Evolutionary conservation across 2,329 filamentous ascomycete genomes (phyloP).

Genomic region (Monosporascus sp.): DNA sequence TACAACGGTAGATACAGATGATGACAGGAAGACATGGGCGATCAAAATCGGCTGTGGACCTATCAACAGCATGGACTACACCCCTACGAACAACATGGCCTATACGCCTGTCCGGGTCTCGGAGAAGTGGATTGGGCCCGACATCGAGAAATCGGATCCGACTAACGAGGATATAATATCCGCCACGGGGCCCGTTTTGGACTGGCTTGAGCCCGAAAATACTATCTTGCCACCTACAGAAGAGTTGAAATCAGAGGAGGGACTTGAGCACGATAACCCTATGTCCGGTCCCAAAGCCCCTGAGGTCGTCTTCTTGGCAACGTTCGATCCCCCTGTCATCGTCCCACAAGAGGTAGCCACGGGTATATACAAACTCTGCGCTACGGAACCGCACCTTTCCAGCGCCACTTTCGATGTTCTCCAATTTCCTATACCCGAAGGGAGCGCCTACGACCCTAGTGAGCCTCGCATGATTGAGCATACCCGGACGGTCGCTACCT

Average conservation of each 20-base stretch:
- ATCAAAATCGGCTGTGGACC: constrained; percentile 61
- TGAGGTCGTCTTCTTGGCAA: constrained; percentile 68
- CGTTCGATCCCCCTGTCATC: constrained; percentile 67
- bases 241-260: constrained; percentile 42
- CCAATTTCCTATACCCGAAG: constrained; percentile 48
- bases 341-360: constrained; percentile 60
- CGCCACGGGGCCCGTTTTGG: constrained; percentile 39
- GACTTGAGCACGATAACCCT: constrained; percentile 42
- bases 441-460: constrained; percentile 46
- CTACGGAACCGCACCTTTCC: constrained; percentile 34
- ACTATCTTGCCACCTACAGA: constrained; percentile 48
- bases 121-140: constrained; percentile 65
- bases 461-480: constrained; percentile 52
- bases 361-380: constrained; percentile 55
- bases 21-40: constrained; percentile 51
- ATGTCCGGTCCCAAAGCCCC: constrained; percentile 50
- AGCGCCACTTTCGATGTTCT: constrained; percentile 51
- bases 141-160: constrained; percentile 53
- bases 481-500: constrained; percentile 40
- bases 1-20: constrained; percentile 29
- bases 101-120: constrained; percentile 64
- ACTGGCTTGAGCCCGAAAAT: constrained; percentile 70
- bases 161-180: constrained; percentile 36
- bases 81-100: constrained; percentile 17
- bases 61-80: constrained; percentile 26